A percentile compares a stretch with the other conserved stretches of the same genome.
Evolutionary conservation across 2,329 filamentous ascomycete genomes (phyloP).

Genomic region (Tolypocladium ophioglossoides): DNA sequence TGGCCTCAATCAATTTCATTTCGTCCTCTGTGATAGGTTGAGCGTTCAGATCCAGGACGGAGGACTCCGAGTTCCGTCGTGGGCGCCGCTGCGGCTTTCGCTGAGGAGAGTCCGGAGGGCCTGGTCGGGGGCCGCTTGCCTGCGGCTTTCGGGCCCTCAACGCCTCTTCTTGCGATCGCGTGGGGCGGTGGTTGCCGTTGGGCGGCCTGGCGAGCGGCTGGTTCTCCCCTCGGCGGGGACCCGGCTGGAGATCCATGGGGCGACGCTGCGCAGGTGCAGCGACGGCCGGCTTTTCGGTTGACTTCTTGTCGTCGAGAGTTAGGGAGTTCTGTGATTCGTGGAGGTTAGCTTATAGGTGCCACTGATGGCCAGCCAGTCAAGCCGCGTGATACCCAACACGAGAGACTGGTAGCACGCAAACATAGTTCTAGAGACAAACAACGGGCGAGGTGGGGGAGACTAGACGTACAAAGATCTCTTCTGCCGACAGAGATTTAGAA

Average conservation of each 20-base stretch:
- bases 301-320: slow-evolving; percentile 20
- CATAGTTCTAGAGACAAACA: background rate
- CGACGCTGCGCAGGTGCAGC: slow-evolving; percentile 29
- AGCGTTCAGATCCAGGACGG: slow-evolving; percentile 48
- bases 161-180: slow-evolving; percentile 57
- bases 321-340: background rate
- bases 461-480: slow-evolving; percentile 67
- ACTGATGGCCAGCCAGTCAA: background rate
- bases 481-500: slow-evolving; percentile 40
- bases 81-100: slow-evolving; percentile 37
- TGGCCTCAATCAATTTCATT: slow-evolving; percentile 26
- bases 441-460: slow-evolving; percentile 5
- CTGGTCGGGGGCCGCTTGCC: slow-evolving; percentile 18
- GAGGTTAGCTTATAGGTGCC: background rate
- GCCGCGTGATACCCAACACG: background rate
- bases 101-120: slow-evolving; percentile 26
- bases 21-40: slow-evolving; percentile 49
- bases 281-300: slow-evolving; percentile 20
- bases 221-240: slow-evolving; percentile 28
- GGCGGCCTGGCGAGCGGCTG: slow-evolving; percentile 30
- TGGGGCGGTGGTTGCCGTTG: slow-evolving; percentile 42
- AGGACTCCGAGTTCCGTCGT: slow-evolving; percentile 73
- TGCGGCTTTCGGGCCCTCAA: slow-evolving; percentile 34
- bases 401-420: background rate
- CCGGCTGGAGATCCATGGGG: slow-evolving; percentile 15